These are phyloP conservation scores for Pseudonitzschia multiseries DNA, from an alignment of 108 stramenopile species.

Conservation along the genomic window DNA sequence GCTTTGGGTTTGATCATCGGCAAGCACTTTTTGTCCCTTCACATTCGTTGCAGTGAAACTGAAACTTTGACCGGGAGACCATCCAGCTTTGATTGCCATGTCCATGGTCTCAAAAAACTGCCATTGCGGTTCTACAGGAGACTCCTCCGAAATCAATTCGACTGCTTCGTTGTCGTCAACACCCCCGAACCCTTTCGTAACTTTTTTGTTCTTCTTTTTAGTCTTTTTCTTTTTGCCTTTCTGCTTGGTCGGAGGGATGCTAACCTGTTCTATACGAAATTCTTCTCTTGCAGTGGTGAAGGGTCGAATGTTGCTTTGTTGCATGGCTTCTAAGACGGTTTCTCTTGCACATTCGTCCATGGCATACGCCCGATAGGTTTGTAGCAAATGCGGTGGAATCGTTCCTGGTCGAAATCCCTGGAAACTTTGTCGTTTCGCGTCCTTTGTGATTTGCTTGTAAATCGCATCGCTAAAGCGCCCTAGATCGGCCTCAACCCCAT, in stretches of 20 bases:
- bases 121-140: conserved; percentile 44
- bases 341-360: conserved; percentile 86
- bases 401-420: conserved; percentile 86
- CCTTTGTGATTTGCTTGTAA: conserved; percentile 69
- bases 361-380: conserved; percentile 74
- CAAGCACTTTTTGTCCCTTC: conserved; percentile 63
- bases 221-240: conserved; percentile 50
- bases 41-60: conserved; percentile 73
- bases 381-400: conserved; percentile 75
- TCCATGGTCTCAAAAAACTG: conserved; percentile 64
- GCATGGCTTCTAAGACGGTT: conserved; percentile 79
- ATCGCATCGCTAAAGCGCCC: conserved; percentile 73
- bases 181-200: conserved; percentile 15
- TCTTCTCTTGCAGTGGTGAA: conserved; percentile 66
- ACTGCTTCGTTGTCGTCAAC: conserved; percentile 3
- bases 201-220: conserved; percentile 41
- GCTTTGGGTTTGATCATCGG: not conserved
- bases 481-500: conserved; percentile 78
- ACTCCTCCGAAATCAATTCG: conserved; percentile 18
- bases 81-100: conserved; percentile 74
- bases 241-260: conserved; percentile 52
- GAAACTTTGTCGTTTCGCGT: conserved; percentile 73
- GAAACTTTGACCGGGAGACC: conserved; percentile 83
- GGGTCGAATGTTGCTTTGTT: conserved; percentile 80
- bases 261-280: conserved; percentile 47